A percentile compares a stretch with the other conserved stretches of the same genome.
These are phyloP conservation scores for Podila horticola DNA, from an alignment of 192 early-diverging fungal species.

Conservation along the genomic window DNA sequence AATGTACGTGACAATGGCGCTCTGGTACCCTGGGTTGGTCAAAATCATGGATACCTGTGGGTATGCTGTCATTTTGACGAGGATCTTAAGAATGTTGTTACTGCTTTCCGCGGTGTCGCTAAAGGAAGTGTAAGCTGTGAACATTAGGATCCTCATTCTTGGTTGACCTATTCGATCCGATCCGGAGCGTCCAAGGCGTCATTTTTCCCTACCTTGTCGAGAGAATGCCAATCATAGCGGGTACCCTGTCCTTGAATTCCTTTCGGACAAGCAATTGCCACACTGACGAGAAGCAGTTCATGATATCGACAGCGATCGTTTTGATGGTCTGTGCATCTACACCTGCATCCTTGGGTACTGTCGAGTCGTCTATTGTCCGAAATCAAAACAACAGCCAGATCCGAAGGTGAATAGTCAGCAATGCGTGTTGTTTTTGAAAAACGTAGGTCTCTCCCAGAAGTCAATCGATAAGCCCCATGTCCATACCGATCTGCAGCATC, in stretches of 20 bases:
- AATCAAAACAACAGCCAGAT: too few relatives aligned
- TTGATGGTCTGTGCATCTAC: slow-evolving; percentile 24
- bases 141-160: too few relatives aligned
- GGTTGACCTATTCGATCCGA: too few relatives aligned
- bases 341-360: slow-evolving; percentile 29
- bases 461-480: too few relatives aligned
- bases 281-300: slow-evolving; percentile 38
- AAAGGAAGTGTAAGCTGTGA: background rate
- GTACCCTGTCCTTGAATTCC: slow-evolving; percentile 42
- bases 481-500: slow-evolving; percentile 37
- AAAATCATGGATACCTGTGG: slow-evolving; percentile 34
- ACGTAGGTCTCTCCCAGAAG: too few relatives aligned
- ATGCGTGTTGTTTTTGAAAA: too few relatives aligned
- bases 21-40: slow-evolving; percentile 35
- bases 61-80: slow-evolving; percentile 32
- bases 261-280: slow-evolving; percentile 33
- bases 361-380: slow-evolving; percentile 17
- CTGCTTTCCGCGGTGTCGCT: slow-evolving; percentile 32
- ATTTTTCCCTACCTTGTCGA: slow-evolving; percentile 14
- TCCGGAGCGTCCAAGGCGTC: background rate
- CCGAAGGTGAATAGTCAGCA: too few relatives aligned
- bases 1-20: slow-evolving; percentile 25
- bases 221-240: slow-evolving; percentile 26
- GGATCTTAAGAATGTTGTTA: slow-evolving; percentile 37
- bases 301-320: slow-evolving; percentile 34